These are phyloP conservation scores for Pulveroboletus ravenelii DNA, from an alignment of 768 basidiomycete species.

Conservation along the genomic window DNA sequence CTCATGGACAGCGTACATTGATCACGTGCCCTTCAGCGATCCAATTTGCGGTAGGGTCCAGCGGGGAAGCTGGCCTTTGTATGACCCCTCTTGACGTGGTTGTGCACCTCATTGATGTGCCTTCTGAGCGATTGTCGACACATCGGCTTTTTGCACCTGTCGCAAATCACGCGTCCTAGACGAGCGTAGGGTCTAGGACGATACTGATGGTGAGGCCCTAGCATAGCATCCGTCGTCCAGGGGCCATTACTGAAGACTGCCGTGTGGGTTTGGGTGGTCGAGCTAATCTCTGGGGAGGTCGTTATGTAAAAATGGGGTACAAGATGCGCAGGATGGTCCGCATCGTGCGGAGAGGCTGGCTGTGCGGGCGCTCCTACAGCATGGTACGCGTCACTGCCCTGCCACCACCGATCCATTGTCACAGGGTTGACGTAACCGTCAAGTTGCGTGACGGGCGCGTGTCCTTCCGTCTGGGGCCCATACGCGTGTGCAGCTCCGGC, in stretches of 20 bases:
- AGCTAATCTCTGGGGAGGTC: background rate
- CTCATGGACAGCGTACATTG: background rate
- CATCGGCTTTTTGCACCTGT: slow-evolving; percentile 13
- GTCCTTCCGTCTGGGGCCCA: background rate
- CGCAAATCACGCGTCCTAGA: background rate
- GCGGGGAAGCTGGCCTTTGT: background rate
- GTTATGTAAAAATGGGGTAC: background rate
- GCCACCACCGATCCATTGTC: background rate
- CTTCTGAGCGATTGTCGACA: slow-evolving; percentile 14
- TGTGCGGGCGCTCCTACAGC: slow-evolving; percentile 19
- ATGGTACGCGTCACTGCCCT: slow-evolving; percentile 5
- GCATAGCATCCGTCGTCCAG: slow-evolving; percentile 3
- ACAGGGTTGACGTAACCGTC: slow-evolving; percentile 14
- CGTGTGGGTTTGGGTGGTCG: background rate
- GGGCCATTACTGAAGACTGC: background rate
- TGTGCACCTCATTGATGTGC: slow-evolving; percentile 20
- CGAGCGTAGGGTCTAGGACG: background rate
- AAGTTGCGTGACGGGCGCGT: background rate
- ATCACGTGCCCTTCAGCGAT: slow-evolving; percentile 3
- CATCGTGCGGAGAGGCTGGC: background rate
- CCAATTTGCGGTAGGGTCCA: background rate
- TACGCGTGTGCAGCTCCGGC: background rate
- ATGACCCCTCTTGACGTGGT: slow-evolving; percentile 13
- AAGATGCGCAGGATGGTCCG: background rate
- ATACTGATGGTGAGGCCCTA: slow-evolving; percentile 2